Evolutionary conservation across 2,329 filamentous ascomycete genomes (phyloP), one percentile per base, ranked within the genome.

Genomic region (Shiraia sp.): DNA sequence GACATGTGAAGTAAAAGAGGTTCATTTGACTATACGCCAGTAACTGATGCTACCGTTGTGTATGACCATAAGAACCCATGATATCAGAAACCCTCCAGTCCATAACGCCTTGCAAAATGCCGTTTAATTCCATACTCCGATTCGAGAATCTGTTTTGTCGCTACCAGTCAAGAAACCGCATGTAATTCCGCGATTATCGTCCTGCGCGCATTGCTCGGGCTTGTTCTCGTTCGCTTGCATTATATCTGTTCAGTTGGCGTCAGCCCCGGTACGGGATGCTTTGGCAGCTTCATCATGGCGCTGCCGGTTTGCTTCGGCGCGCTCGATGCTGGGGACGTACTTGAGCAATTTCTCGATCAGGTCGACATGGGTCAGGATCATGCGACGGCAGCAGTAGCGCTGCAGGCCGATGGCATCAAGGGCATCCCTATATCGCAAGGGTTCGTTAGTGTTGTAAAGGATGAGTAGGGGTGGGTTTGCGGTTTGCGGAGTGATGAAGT

Each of bases 351-450:
- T 99, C 79, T 99, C 93, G 61, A 99, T 96, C 49, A 99, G 79
- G 71, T 99, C 93, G 63, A 99, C 93, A 74, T 99, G 93, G 46
- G 93, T 99, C 88, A 99, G 96, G 72, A 99, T 85, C 93, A 99
- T 99, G 65, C 93, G 87, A 60, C 93, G 88, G 77, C 93, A 99
- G 81, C 93, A 99, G 78, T 99, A 99, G 59, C 93, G 84, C 74
- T 90, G 92, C 65, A 95, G 87, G 42, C 90, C 90, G 38, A 99
- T 84, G 68, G 90, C 82, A 72, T 97, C 91, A 87, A 99, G 95
- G 29, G 92, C 93, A 69, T 96, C 90, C 65, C 93, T 96, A 58
- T 31, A 35, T 42, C 17, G 19, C 31, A 28, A 13, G 13, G 27
- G 32, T 27, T 50, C 8, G n/a, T 61, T 35, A 53, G 51, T 36